Base-by-base conservation (phyloP, 176 grass and related monocot genomes). In the Coix lacrymajobi region DNA sequence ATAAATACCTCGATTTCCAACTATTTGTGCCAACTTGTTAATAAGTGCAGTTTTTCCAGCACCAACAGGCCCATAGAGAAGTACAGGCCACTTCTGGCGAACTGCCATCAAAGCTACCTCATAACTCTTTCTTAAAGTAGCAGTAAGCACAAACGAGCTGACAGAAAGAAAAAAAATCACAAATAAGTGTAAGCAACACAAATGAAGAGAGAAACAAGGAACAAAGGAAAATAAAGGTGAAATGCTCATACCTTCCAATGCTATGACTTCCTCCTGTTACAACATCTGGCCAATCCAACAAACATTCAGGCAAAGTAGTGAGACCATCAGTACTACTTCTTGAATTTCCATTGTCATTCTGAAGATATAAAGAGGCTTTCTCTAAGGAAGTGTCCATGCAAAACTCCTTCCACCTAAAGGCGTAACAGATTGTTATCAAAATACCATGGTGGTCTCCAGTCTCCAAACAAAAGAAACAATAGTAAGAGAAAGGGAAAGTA, bases 1-100 rank as follows among this genome's bases (percentile, higher is more conserved):
- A 45, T 44, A 54, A 44, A 82, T 93, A 98, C 95, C 95, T 91
- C 86, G 81, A 88, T 86, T 98, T 78, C 76, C 84, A 79, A 33
- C 62, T 52, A 82, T 84, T 25, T 82, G 80, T 43, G 95, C 86
- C 46, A 94, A 71, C 76, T 85, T 85, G 69, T 98, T 91, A 54
- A 98, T 93, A 60, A 98, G 85, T 65, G 92, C 86, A 82, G 92
- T 95, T 88, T 98, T 98, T 60, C 95, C 95, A 76, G 88, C 76
- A 66, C 95, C 95, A 79, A 94, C 88, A 80, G 95, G 92, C 36
- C 95, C 95, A 79, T 95, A 88, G 39, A 98, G 84, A 87, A 98
- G 92, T 58, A 95, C 68, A 19, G 95, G 90, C 92, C 92, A 98
- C 65, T 87, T 95, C 84, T 98, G 92, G 69, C 79, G 79, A 81